Percentiles rank a stretch among this genome's conserved stretches.
These are phyloP conservation scores for Penicillium goetzii DNA, from an alignment of 495 filamentous ascomycete genomes.

Conservation along the genomic window DNA sequence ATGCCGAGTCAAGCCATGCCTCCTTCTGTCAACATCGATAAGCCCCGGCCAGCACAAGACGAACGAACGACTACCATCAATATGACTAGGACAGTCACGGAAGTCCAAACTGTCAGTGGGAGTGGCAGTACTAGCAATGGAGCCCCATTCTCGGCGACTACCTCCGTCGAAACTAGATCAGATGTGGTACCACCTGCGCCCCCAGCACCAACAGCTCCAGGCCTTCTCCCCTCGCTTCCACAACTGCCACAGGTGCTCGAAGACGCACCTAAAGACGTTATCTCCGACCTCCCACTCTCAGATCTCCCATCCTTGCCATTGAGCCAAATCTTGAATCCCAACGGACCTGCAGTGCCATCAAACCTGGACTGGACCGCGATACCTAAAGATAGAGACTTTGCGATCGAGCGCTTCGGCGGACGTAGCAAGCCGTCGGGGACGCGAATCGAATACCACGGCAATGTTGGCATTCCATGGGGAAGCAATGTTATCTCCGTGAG, in stretches of 20 bases:
- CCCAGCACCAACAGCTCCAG: neutral
- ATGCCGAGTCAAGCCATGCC: neutral
- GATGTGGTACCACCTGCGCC: neutral
- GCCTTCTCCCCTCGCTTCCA: neutral
- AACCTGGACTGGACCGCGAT: constrained; percentile 34
- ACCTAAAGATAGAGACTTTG: constrained; percentile 30
- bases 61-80: constrained; percentile 22
- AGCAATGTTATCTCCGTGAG: constrained; percentile 55
- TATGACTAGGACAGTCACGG: constrained; percentile 23
- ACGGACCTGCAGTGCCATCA: neutral
- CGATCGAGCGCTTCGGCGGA: constrained; percentile 35
- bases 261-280: neutral
- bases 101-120: constrained; percentile 7
- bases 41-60: neutral
- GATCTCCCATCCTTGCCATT: constrained; percentile 11
- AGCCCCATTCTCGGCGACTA: neutral
- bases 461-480: constrained; percentile 56
- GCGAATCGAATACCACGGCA: constrained; percentile 46
- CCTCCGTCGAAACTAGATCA: neutral
- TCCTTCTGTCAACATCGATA: neutral
- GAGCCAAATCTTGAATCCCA: constrained; percentile 17
- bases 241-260: neutral
- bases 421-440: constrained; percentile 31
- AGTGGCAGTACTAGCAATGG: neutral
- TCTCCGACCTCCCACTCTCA: constrained; percentile 10